Evolutionary conservation across 2,329 filamentous ascomycete genomes (phyloP).

Genomic region (Teratosphaeria epicoccoides): DNA sequence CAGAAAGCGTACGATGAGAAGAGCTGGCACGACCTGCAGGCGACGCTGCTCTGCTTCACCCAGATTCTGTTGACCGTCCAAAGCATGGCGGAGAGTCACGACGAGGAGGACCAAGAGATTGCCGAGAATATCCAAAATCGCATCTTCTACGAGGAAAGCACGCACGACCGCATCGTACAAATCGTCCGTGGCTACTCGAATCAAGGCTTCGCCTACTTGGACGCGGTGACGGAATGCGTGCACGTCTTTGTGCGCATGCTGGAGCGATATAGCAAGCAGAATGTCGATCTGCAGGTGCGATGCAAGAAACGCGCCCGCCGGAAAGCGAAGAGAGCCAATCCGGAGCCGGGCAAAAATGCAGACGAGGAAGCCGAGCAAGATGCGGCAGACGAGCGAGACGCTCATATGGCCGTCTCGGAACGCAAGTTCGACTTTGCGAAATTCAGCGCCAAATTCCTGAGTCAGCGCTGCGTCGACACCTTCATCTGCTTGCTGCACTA

Average conservation of each 20-base stretch:
- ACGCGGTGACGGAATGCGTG: conserved; percentile 79
- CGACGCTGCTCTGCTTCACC: conserved; percentile 87
- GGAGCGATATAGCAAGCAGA: conserved; percentile 89
- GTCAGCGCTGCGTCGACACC: conserved; percentile 77
- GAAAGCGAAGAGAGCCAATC: conserved; percentile 42
- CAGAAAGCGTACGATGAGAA: conserved; percentile 70
- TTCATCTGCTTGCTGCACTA: conserved; percentile 71
- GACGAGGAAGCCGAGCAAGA: conserved; percentile 46
- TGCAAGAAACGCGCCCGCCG: conserved; percentile 62
- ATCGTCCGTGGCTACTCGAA: conserved; percentile 82
- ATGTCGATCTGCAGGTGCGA: conserved; percentile 84
- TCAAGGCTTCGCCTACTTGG: conserved; percentile 86
- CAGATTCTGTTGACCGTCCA: conserved; percentile 81
- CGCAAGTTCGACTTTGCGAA: conserved; percentile 88
- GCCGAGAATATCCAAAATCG: conserved; percentile 93
- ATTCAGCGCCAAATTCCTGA: conserved; percentile 70
- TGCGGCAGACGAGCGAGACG: conserved; percentile 60
- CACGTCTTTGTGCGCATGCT: conserved; percentile 88
- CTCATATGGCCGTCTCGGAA: conserved; percentile 62
- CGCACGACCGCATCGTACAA: conserved; percentile 74
- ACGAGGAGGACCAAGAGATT: conserved; percentile 94
- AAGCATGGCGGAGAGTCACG: conserved; percentile 72
- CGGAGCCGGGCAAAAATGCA: conserved; percentile 24
- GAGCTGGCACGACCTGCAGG: conserved; percentile 74
- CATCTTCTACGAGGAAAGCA: conserved; percentile 96